Evolutionary conservation across 345 rosid genomes (phyloP).

Genomic region (Eutrema japonicum): DNA sequence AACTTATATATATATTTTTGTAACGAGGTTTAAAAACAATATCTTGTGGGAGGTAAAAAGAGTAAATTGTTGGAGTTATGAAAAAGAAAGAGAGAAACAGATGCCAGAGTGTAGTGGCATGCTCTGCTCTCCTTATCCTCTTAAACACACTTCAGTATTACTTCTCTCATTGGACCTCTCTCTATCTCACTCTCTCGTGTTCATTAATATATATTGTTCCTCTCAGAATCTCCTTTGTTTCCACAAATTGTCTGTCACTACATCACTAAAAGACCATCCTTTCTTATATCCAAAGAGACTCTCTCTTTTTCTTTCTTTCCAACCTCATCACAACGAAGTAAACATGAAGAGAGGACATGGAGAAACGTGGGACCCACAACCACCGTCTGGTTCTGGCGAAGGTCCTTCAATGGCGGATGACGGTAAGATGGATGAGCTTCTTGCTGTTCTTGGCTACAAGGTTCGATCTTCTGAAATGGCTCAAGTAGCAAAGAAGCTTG

Average conservation of each 20-base stretch:
- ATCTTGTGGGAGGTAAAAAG: background rate
- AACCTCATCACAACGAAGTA: background rate
- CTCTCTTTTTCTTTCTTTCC: background rate
- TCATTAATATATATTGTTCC: slow-evolving; percentile 8
- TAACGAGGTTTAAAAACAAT: background rate
- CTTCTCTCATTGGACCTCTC: slow-evolving; percentile 47
- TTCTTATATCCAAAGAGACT: slow-evolving; percentile 26
- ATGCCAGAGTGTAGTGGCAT: slow-evolving; percentile 46
- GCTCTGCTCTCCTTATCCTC: slow-evolving; percentile 53
- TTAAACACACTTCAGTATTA: slow-evolving; percentile 39
- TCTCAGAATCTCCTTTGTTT: slow-evolving; percentile 31
- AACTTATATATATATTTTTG: background rate
- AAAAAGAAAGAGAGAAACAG: slow-evolving; percentile 35
- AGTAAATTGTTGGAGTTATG: slow-evolving; percentile 14
- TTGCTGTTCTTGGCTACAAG: slow-evolving; percentile 84
- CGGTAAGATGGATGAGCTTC: slow-evolving; percentile 77
- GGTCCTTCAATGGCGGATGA: slow-evolving; percentile 55
- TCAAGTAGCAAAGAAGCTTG: slow-evolving; percentile 84
- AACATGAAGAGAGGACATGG: slow-evolving; percentile 70
- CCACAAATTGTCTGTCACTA: slow-evolving; percentile 37
- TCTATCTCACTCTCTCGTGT: slow-evolving; percentile 25
- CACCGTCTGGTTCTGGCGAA: slow-evolving; percentile 34
- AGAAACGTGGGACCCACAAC: slow-evolving; percentile 43
- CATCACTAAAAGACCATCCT: slow-evolving; percentile 21
- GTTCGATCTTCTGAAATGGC: slow-evolving; percentile 87